Base-by-base conservation (phyloP, 768 basidiomycete species). In the Rhodotorula toruloides region DNA sequence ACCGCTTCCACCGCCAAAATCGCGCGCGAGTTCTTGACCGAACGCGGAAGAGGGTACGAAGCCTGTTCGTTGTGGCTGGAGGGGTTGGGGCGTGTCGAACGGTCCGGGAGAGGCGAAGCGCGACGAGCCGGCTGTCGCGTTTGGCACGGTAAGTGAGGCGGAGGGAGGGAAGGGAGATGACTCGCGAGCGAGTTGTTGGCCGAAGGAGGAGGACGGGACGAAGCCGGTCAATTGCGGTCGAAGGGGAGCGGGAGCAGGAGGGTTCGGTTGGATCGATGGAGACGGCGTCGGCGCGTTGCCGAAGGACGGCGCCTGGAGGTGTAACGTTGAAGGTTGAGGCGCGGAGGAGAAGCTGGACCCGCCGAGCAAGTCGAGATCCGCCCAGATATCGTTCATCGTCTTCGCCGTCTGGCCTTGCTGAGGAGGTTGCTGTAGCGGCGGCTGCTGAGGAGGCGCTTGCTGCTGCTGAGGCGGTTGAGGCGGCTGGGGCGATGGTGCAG, bases 221-320 rank as follows among this genome's bases (percentile, higher is more conserved):
- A 70, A 70, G 9, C 68, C 68, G 4, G 68, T 69, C 27, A 47
- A 34, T 39, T 70, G 73, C 21, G 77, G 76, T 4, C 68, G 62
- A 7, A 73, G 39, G 37, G 75, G 72, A 21, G 76, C 59, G 44
- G 57, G 71, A 61, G 62, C 58, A 36, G 55, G 67, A 65, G 37
- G 46, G 43, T 49, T 13, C 40, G 49, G 53, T 32, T 61, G 56
- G 32, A 58, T 54, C 27, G 54, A 27, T 27, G 40, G 49, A 4
- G 70, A 36, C 13, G 69, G 31, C 7, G 63, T 57, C 22, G 67
- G 31, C 11, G 64, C 36, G 19, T 58, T 52, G 22, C 27, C 19
- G 55, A 57, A 34, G 56, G 37, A 17, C 21, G 65, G 50, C 9
- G 67, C 47, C 34, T 16, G n/a, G 22, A 54, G 63, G 29, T 17